phyloP scores from a whole-genome alignment of 1,284 basidiomycete species.

The Vanrija humicola region DNA sequence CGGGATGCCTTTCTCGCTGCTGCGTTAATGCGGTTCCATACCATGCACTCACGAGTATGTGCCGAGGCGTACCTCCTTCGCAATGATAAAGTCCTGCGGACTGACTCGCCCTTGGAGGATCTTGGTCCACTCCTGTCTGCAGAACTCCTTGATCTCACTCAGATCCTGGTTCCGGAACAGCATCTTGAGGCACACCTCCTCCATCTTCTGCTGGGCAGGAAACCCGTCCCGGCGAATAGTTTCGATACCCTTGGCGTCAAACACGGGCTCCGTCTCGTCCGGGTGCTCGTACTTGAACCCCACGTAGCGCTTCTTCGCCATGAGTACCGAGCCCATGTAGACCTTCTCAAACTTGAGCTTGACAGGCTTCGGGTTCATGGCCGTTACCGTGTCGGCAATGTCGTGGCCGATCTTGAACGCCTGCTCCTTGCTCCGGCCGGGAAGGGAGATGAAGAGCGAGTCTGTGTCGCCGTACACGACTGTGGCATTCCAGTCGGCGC shows the following conservation, averaged over 20 bases:
- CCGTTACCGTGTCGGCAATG: slow-evolving; percentile 83
- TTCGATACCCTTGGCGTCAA: slow-evolving; percentile 98
- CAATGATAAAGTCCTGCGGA: slow-evolving; percentile 87
- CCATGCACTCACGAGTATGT: slow-evolving; percentile 67
- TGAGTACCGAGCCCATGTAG: slow-evolving; percentile 84
- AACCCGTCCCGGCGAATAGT: slow-evolving; percentile 90
- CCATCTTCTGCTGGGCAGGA: slow-evolving; percentile 81
- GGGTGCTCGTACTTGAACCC: slow-evolving; percentile 89
- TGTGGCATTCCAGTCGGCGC: slow-evolving; percentile 77
- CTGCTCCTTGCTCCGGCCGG: slow-evolving; percentile 84
- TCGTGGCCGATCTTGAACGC: slow-evolving; percentile 89
- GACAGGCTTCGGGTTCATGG: slow-evolving; percentile 80
- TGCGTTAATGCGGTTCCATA: slow-evolving; percentile 2
- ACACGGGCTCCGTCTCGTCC: slow-evolving; percentile 71
- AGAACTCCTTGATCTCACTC: slow-evolving; percentile 83
- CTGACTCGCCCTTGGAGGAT: slow-evolving; percentile 75
- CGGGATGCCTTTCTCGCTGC: slow-evolving; percentile 71
- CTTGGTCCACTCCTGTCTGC: slow-evolving; percentile 77
- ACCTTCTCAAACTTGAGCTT: slow-evolving; percentile 99
- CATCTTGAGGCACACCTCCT: slow-evolving; percentile 81
- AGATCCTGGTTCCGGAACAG: slow-evolving; percentile 86
- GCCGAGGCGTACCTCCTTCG: slow-evolving; percentile 89
- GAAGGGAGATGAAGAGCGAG: slow-evolving; percentile 85
- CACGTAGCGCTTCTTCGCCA: slow-evolving; percentile 96
- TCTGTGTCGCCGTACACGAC: slow-evolving; percentile 99